A percentile compares a stretch with the other conserved stretches of the same genome.
These are phyloP conservation scores for Mucor lusitanicus DNA, from an alignment of 371 early-diverging fungal species.

Conservation along the genomic window DNA sequence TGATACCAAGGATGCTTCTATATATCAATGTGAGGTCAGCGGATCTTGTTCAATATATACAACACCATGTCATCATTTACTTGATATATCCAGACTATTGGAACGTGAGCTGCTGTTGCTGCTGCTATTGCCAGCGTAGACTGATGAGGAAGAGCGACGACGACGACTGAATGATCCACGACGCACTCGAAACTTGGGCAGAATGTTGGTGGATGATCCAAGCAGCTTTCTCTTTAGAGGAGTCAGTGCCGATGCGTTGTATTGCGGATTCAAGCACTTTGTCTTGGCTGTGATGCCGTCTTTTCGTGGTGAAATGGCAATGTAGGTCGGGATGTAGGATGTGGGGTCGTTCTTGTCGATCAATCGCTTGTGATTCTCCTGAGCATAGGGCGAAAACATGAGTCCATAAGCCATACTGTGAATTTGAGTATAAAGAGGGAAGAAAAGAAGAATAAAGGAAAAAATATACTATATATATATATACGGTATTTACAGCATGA, in stretches of 20 bases:
- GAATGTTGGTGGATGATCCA: slow-evolving; percentile 18
- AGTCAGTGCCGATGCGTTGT: neutral
- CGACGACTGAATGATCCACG: slow-evolving; percentile 3
- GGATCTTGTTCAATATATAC: neutral
- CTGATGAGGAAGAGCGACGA: slow-evolving; percentile 15
- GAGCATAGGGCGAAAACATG: neutral
- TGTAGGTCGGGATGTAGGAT: slow-evolving; percentile 16
- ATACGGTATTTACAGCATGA: neutral
- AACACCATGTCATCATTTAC: neutral
- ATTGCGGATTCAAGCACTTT: slow-evolving; percentile 21
- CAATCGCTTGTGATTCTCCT: neutral
- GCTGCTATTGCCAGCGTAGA: too few species aligned
- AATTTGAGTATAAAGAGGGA: neutral
- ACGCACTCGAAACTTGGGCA: slow-evolving; percentile 18
- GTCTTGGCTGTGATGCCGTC: slow-evolving; percentile 27
- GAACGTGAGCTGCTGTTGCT: neutral
- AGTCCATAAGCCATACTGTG: neutral
- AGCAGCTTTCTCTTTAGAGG: slow-evolving; percentile 23
- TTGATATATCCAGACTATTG: neutral
- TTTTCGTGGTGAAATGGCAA: slow-evolving; percentile 24
- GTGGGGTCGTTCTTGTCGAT: neutral
- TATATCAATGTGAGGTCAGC: neutral
- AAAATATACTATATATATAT: neutral
- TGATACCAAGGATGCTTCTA: neutral
- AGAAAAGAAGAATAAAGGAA: neutral